These are phyloP conservation scores for Aureobasidium musti DNA, from an alignment of 2,329 filamentous ascomycete genomes.

Conservation along the genomic window DNA sequence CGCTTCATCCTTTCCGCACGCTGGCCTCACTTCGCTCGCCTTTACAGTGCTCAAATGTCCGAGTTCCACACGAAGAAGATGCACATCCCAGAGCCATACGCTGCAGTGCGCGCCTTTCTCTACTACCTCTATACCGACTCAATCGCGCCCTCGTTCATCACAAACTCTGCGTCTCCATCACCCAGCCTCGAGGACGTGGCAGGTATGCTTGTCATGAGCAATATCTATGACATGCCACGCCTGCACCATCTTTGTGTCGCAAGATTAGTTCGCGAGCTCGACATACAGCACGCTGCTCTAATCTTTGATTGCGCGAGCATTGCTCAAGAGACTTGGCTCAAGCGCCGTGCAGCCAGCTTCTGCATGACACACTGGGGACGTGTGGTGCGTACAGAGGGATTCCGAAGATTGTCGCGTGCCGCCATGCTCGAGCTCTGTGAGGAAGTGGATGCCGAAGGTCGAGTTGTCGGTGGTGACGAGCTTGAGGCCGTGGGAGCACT, in stretches of 20 bases:
- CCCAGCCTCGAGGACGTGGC: constrained; percentile 78
- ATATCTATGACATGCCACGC: constrained; percentile 96
- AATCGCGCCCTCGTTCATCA: constrained; percentile 55
- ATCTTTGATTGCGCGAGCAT: constrained; percentile 94
- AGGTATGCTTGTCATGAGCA: constrained; percentile 93
- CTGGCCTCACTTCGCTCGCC: constrained; percentile 92
- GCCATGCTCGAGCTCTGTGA: constrained; percentile 89
- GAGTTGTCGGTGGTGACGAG: constrained; percentile 85
- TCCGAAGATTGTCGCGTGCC: constrained; percentile 73
- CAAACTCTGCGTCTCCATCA: constrained; percentile 40
- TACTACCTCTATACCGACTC: constrained; percentile 97
- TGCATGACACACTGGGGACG: constrained; percentile 95
- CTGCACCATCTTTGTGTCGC: constrained; percentile 89
- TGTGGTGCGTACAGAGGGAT: constrained; percentile 84
- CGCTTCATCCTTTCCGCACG: constrained; percentile 90
- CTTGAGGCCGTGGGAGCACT: constrained; percentile 63
- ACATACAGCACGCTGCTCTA: constrained; percentile 90
- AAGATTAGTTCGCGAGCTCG: constrained; percentile 83
- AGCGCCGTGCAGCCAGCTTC: constrained; percentile 81
- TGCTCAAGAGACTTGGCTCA: constrained; percentile 91
- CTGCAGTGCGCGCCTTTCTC: constrained; percentile 89
- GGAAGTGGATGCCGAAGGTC: constrained; percentile 89
- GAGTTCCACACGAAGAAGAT: constrained; percentile 97
- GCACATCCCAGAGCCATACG: constrained; percentile 96
- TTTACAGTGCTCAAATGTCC: constrained; percentile 93